Conservation (phyloP, 2,329 filamentous ascomycete species). For the Neonectria faginata region DNA sequence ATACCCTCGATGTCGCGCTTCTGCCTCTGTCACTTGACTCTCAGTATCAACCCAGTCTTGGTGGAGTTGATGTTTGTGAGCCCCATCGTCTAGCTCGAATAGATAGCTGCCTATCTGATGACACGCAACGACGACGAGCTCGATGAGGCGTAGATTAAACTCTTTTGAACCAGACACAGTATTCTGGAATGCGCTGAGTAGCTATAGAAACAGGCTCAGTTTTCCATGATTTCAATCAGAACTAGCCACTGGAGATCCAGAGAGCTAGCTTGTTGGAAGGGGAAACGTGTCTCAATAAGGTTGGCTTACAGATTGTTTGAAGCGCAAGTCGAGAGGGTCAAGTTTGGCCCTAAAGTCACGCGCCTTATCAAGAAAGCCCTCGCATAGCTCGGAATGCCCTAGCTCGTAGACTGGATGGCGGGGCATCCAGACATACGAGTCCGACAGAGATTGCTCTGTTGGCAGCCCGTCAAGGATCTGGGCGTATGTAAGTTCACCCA, state of each 20-base stretch:
- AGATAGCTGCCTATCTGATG: conserved; percentile 18
- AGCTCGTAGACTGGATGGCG: conserved; percentile 12
- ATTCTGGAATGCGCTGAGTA: conserved; percentile 12
- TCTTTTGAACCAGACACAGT: conserved; percentile 5
- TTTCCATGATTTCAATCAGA: background rate
- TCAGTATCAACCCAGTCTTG: conserved; percentile 15
- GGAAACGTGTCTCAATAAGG: background rate
- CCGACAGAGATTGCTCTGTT: background rate
- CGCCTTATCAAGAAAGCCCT: conserved; percentile 20
- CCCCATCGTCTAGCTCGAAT: conserved; percentile 13
- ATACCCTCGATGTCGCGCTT: conserved; percentile 8
- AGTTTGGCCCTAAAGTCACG: conserved; percentile 11
- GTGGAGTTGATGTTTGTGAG: conserved; percentile 17
- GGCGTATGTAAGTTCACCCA: conserved; percentile 5
- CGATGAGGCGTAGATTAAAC: conserved; percentile 23
- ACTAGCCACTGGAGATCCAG: background rate
- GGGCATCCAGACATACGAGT: conserved; percentile 2
- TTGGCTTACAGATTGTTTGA: conserved; percentile 9
- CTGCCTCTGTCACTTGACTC: conserved; percentile 1
- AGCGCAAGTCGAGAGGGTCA: background rate
- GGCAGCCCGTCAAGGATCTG: conserved; percentile 19
- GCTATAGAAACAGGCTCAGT: background rate
- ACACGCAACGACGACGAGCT: background rate
- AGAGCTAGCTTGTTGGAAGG: background rate
- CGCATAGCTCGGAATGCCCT: background rate